Evolutionary conservation across 306 rosid species (phyloP).

Genomic region (Boehmeria nivea): DNA sequence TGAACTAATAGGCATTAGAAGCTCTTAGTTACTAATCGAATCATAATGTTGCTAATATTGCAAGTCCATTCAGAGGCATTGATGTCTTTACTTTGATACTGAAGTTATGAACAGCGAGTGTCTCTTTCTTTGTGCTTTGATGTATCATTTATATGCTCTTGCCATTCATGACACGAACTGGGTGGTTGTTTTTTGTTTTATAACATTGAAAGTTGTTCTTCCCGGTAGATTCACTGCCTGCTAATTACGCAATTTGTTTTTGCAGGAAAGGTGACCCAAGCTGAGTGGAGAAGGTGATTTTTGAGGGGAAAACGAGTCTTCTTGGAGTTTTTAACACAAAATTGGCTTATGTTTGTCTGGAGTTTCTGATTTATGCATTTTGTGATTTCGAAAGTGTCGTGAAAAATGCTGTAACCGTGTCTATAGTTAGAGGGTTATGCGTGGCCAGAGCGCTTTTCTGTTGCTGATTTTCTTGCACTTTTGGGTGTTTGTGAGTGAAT

Average conservation of each 20-base stretch:
- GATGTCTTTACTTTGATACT: no score
- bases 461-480: slow-evolving; percentile 44
- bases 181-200: background rate
- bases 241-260: slow-evolving; percentile 18
- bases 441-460: slow-evolving; percentile 24
- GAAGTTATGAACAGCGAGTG: no score
- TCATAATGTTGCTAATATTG: slow-evolving; percentile 3
- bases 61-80: no score
- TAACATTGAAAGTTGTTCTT: no score
- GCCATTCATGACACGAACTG: background rate
- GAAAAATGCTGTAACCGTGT: slow-evolving; percentile 26
- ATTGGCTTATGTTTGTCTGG: slow-evolving; percentile 25
- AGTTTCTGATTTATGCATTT: slow-evolving; percentile 31
- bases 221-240: background rate
- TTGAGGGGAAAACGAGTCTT: slow-evolving; percentile 18
- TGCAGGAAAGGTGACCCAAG: slow-evolving; percentile 79
- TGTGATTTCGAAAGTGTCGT: slow-evolving; percentile 27
- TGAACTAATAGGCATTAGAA: background rate
- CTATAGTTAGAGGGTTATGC: slow-evolving; percentile 37
- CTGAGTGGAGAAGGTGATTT: slow-evolving; percentile 85
- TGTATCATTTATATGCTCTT: background rate
- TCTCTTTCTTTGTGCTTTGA: no score
- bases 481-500: slow-evolving; percentile 73
- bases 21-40: no score
- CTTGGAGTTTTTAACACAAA: slow-evolving; percentile 24